Conservation (phyloP, 2,329 filamentous ascomycete genomes). For the Colletotrichum abscissum region DNA sequence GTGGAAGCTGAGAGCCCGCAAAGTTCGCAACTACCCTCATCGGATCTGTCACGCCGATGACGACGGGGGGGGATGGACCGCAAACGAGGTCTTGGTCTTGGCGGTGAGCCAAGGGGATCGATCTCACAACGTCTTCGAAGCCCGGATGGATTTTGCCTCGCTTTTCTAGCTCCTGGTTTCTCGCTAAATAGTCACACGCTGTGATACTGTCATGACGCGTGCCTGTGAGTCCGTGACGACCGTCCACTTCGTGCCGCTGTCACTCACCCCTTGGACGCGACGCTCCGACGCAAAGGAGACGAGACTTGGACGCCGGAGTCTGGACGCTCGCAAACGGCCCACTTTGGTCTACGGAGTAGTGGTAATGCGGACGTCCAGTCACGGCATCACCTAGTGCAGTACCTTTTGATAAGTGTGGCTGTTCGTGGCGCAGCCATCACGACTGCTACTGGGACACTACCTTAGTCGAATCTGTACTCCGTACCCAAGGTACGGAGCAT, state of each 20-base stretch:
- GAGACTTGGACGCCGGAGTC: not conserved
- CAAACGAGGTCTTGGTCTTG: conserved; percentile 1
- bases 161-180: not conserved
- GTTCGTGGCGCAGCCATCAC: not conserved
- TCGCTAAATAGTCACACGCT: too few relatives aligned
- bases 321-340: not conserved
- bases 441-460: not conserved
- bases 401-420: not conserved
- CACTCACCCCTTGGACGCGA: too few relatives aligned
- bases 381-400: not conserved
- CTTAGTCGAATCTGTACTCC: not conserved
- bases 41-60: conserved; percentile 14
- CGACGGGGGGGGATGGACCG: conserved; percentile 1
- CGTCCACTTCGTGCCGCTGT: too few relatives aligned
- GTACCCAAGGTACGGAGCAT: not conserved
- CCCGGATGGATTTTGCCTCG: not conserved
- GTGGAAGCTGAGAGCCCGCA: too few relatives aligned
- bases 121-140: not conserved
- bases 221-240: not conserved
- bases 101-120: not conserved
- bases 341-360: not conserved
- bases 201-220: not conserved
- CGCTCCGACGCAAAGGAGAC: too few relatives aligned
- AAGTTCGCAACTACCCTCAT: not conserved
- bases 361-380: not conserved